Conservation (phyloP, 1,284 basidiomycete genomes). For the Golubevia sp. region DNA sequence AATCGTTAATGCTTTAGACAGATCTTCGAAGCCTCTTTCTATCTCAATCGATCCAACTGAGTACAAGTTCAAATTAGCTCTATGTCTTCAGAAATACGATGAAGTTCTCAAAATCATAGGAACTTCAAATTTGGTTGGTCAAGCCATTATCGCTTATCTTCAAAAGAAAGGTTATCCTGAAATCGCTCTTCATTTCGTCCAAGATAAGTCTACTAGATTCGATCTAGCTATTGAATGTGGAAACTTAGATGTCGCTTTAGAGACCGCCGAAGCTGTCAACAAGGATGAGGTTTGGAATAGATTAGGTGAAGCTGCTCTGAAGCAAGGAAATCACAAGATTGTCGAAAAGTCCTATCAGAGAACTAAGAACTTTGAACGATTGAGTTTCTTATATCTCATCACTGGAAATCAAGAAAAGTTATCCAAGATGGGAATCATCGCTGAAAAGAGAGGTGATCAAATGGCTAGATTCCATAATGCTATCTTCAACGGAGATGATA, state of each 20-base stretch:
- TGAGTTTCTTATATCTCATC: constrained; percentile 57
- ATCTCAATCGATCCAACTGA: constrained; percentile 59
- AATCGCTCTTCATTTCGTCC: constrained; percentile 59
- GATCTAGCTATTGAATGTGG: constrained; percentile 61
- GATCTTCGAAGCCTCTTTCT: constrained; percentile 52
- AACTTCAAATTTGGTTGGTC: constrained; percentile 56
- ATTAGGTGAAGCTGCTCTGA: constrained; percentile 44
- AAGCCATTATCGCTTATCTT: constrained; percentile 60
- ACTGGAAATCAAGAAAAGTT: constrained; percentile 59
- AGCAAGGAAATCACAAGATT: constrained; percentile 59
- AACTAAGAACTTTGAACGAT: constrained; percentile 58
- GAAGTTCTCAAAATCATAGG: constrained; percentile 59
- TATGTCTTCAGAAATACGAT: constrained; percentile 53
- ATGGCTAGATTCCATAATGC: constrained; percentile 60
- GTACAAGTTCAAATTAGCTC: constrained; percentile 60
- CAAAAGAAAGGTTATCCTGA: constrained; percentile 62
- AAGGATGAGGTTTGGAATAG: constrained; percentile 56
- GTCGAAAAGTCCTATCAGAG: constrained; percentile 59
- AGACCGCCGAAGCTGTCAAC: constrained; percentile 56
- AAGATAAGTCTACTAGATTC: constrained; percentile 61
- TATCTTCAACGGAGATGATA: constrained; percentile 46
- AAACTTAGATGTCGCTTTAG: constrained; percentile 59
- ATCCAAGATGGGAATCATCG: constrained; percentile 56
- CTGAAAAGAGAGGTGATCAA: constrained; percentile 51
- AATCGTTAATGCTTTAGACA: constrained; percentile 50